A percentile compares a stretch with the other conserved stretches of the same genome.
Conservation (phyloP, 2,329 filamentous ascomycete species). For the Colletotrichum sp. region DNA sequence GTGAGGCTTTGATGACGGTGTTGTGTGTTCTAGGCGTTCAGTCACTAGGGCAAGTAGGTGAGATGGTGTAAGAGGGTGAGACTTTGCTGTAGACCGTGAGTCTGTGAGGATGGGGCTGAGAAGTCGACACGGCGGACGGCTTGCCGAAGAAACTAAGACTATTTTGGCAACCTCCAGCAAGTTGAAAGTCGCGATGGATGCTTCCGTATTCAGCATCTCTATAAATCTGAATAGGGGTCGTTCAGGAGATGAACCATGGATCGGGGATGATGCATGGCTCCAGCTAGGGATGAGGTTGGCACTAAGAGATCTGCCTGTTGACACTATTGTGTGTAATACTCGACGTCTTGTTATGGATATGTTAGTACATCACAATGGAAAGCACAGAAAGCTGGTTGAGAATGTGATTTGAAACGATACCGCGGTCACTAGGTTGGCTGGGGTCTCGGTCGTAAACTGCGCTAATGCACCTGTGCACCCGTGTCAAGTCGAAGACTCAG, state of each 20-base stretch:
- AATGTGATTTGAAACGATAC: neutral
- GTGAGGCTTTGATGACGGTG: neutral
- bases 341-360: accelerated
- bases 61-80: neutral
- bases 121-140: neutral
- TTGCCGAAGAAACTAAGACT: neutral
- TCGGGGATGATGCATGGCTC: neutral
- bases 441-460: neutral
- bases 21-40: neutral
- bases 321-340: accelerated
- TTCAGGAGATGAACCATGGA: neutral
- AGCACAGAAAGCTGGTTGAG: neutral
- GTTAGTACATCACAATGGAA: no score
- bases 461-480: neutral
- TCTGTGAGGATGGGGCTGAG: neutral
- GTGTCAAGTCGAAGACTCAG: neutral
- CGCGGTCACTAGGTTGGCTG: neutral
- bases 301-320: accelerated
- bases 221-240: neutral
- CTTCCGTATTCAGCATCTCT: neutral
- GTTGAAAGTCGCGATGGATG: accelerated
- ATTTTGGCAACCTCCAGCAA: neutral
- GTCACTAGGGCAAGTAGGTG: neutral
- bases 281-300: neutral
- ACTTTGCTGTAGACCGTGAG: neutral